Base-by-base conservation (phyloP, 257 asterid species). In the Plectranthus barbatus region DNA sequence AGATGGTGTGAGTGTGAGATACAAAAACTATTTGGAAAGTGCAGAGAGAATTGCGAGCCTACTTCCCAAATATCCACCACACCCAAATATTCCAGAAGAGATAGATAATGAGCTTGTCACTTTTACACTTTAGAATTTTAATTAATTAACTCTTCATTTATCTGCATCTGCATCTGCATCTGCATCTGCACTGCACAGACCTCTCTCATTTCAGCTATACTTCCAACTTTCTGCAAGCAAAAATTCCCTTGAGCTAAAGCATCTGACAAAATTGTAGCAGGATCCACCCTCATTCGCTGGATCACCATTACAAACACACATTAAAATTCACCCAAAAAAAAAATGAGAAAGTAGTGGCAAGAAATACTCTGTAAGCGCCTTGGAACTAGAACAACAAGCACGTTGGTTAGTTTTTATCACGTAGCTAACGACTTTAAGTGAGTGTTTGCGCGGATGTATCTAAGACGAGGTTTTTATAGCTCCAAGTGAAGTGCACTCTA, bases 31-130 rank as follows among this genome's bases (percentile, higher is more conserved):
- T 67, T 66, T 84, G 70, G 86, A 84, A 72, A 56, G 79, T 6
- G 93, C 95, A 39, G 78, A 64, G 48, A 44, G 34, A 34, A 61
- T 87, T 6, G 90, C 85, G 26, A 36, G 26, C 41, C 42, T 60
- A 53, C 86, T 82, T 24, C 88, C 95, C 1, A 72, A 72, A 48
- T 75, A 73, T 56, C 90, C 88, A 21, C 60, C 78, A 1, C 77
- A 64, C 8, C 75, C 69, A 41, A 65, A 48, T 8, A 68, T 79
- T 31, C 95, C 93, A 23, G 55, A 75, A 64, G 86, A 74, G 3
- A 76, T 84, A 36, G 81, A 77, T 44, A 18, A 68, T 14, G 67
- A 67, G 39, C 71, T 79, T 20, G 78, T 84, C 15, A 79, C 65
- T n/a, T 82, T 84, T n/a, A 77, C 77, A 49, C 64, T 80, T 49